Evolutionary conservation across 1,139 yeast species (phyloP), one percentile per base, ranked within the genome.

Genomic region (Blastobotrys aristatus): DNA sequence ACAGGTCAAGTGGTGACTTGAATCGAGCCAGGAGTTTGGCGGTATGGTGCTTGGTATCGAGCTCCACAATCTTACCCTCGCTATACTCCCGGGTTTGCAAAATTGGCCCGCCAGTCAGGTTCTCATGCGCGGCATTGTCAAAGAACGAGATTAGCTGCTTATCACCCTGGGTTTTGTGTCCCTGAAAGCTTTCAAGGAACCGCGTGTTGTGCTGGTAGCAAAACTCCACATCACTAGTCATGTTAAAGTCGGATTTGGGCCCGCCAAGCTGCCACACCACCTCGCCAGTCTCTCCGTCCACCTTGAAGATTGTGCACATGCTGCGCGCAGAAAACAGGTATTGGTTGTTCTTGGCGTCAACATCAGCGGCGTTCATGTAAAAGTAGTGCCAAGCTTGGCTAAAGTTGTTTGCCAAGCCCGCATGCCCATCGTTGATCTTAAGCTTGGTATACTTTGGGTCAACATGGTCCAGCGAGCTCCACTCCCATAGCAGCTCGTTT

Each of bases 311-410:
- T 4, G 73, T 56, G n/a, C 72, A 65, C 37, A 65, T 60, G 54
- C 68, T 64, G 53, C 74, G 61, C 4, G 72, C 69, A 2, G 72
- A 68, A 20, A 70, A 40, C 27, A 70, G 48, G 52, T 68, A 70
- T 20, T 16, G 8, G 52, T 69, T 65, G n/a, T 72, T 73, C 34
- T 66, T 53, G 13, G 55, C 64, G 53, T 70, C 72, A 49, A 70
- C 70, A 47, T 70, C 73, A 31, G 69, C 69, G 1, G 73, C 68
- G 47, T 70, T 70, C 51, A 70, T 68, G 50, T 70, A 73, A 62
- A 70, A 68, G 51, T 66, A 70, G 51, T 70, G 74, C 71, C 72
- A 70, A 3, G 74, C 72, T 52, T 64, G 67, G 45, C 65, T 58
- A 5, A 72, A 65, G 43, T 64, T 63, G 48, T 51, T 57, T 1